Percentiles rank a stretch among this genome's conserved stretches.
phyloP scores from a whole-genome alignment of 441 rosid genomes.

The Eugenia klotzschiana region DNA sequence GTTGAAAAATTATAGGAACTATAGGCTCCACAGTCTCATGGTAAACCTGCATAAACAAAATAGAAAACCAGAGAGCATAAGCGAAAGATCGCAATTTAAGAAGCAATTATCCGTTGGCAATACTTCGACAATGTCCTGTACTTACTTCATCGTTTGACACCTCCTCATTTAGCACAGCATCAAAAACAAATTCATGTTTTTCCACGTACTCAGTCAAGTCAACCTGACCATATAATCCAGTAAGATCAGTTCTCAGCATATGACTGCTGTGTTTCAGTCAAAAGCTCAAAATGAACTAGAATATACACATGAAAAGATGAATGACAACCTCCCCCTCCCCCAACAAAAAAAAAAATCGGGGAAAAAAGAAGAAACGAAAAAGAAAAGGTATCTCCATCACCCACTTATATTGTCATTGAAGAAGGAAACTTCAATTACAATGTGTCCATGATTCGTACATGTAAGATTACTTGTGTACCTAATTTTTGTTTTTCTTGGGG shows the following conservation, averaged over 20 bases:
- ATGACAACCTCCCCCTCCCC: background rate
- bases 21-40: constrained; percentile 91
- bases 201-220: constrained; percentile 90
- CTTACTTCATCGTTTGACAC: constrained; percentile 94
- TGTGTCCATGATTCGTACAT: background rate
- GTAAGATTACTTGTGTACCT: background rate
- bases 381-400: background rate
- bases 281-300: background rate
- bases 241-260: background rate
- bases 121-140: background rate
- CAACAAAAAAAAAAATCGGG: background rate
- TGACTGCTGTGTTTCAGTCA: background rate
- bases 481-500: no score
- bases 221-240: constrained; percentile 29
- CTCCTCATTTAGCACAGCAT: constrained; percentile 86
- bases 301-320: background rate
- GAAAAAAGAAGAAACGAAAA: background rate
- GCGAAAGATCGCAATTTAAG: background rate
- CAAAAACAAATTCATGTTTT: constrained; percentile 91
- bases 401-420: background rate
- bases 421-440: background rate
- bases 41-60: constrained; percentile 47
- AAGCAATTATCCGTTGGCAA: background rate
- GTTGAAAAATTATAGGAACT: constrained; percentile 87
- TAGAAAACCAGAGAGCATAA: background rate